These are phyloP conservation scores for Solanum chaucha DNA, from an alignment of 257 asterid genomes.

Conservation along the genomic window DNA sequence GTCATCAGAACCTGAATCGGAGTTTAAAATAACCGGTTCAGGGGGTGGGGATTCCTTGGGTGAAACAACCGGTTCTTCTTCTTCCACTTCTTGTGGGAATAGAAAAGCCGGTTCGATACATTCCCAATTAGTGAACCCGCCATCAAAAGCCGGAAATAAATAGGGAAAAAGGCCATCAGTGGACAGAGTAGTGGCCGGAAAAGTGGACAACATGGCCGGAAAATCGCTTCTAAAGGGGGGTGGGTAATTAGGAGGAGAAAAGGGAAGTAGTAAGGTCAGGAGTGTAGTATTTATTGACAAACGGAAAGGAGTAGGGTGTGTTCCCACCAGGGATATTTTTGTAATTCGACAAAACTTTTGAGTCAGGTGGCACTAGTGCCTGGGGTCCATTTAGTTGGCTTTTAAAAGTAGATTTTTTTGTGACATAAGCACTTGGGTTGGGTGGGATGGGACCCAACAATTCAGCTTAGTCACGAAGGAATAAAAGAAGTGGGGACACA, in stretches of 20 bases:
- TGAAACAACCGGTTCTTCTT: background rate
- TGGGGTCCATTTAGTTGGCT: conserved; percentile 21
- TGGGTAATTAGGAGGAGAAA: conserved; percentile 32
- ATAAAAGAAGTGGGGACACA: conserved; percentile 18
- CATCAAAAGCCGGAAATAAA: conserved; percentile 35
- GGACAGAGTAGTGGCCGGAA: conserved; percentile 23
- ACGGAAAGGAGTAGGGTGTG: background rate
- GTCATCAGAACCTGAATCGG: conserved; percentile 43
- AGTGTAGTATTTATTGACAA: conserved; percentile 49
- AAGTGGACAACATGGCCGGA: conserved; percentile 53
- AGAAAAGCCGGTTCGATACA: conserved; percentile 25
- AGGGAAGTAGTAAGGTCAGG: conserved; percentile 44
- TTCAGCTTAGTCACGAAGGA: conserved; percentile 78
- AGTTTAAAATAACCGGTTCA: conserved; percentile 43
- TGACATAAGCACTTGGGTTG: conserved; percentile 19
- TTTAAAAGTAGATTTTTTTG: conserved; percentile 12
- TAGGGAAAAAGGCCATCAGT: conserved; percentile 21
- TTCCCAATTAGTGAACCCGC: conserved; percentile 52
- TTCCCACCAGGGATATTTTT: conserved; percentile 30
- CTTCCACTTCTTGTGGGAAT: conserved; percentile 11
- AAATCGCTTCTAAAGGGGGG: conserved; percentile 8
- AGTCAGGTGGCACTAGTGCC: conserved; percentile 56
- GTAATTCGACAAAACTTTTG: conserved; percentile 35
- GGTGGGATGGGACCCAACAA: background rate
- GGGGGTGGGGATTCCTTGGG: background rate